Conservation (phyloP, 257 asterid species). For the Striga asiatica region DNA sequence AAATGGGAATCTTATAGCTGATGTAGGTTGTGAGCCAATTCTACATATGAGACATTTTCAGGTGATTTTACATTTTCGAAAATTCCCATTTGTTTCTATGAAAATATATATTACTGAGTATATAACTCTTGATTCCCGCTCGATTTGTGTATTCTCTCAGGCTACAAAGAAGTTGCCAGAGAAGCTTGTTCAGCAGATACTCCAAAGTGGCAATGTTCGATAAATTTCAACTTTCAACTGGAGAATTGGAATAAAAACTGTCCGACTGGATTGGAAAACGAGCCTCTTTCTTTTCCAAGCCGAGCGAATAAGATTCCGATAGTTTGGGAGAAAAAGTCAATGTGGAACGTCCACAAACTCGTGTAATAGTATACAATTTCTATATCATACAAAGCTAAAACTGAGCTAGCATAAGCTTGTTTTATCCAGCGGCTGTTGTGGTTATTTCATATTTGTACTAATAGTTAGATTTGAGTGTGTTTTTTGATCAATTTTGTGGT, state of each 20-base stretch:
- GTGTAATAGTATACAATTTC: too few species aligned
- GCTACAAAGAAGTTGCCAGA: constrained; percentile 70
- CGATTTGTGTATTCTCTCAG: constrained; percentile 24
- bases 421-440: too few species aligned
- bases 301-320: not conserved
- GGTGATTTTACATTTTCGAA: constrained; percentile 29
- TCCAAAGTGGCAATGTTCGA: constrained; percentile 24
- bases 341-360: too few species aligned
- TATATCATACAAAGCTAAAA: too few species aligned
- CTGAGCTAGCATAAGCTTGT: too few species aligned
- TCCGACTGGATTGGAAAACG: not conserved
- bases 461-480: too few species aligned
- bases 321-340: too few species aligned
- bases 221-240: not conserved
- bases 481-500: too few species aligned
- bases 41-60: constrained; percentile 94
- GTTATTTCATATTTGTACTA: too few species aligned
- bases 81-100: not conserved
- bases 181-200: constrained; percentile 62
- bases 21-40: constrained; percentile 95
- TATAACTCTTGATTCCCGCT: not conserved
- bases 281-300: not conserved
- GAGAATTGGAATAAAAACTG: not conserved
- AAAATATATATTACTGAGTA: not conserved
- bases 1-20: constrained; percentile 74